Percentiles rank a stretch among this genome's conserved stretches.
Conservation (phyloP, 305 asterid genomes). For the Fraxinus angustifolia region DNA sequence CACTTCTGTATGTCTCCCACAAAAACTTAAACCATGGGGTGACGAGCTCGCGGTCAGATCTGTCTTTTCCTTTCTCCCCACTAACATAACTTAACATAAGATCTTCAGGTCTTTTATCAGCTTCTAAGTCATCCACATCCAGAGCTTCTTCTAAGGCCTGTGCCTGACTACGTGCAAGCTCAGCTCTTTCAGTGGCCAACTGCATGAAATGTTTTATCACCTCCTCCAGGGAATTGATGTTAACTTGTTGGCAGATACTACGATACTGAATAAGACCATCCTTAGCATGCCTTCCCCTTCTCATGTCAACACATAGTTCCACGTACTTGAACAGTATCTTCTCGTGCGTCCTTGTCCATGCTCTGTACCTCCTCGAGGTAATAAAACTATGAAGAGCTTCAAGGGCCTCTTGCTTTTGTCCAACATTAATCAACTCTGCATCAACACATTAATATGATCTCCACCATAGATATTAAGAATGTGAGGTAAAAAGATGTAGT, state of each 20-base stretch:
- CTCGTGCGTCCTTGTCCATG: conserved; percentile 91
- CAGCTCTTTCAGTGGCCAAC: conserved; percentile 85
- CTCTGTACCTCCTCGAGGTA: conserved; percentile 91
- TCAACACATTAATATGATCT: conserved; percentile 8
- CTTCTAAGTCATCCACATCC: conserved; percentile 92
- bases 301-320: conserved; percentile 95
- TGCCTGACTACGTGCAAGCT: conserved; percentile 79
- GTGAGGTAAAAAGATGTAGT: neutral
- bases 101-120: conserved; percentile 95
- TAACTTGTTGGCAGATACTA: conserved; percentile 91
- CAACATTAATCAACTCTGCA: conserved; percentile 95
- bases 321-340: conserved; percentile 86
- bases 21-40: conserved; percentile 98
- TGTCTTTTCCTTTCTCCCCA: conserved; percentile 95
- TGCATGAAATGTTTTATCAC: conserved; percentile 98
- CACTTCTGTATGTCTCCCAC: conserved; percentile 97
- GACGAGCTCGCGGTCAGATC: conserved; percentile 93
- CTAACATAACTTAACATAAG: conserved; percentile 94
- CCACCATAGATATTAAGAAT: neutral
- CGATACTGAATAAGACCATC: conserved; percentile 97
- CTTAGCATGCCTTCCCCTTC: conserved; percentile 94
- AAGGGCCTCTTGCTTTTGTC: conserved; percentile 91
- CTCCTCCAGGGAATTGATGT: conserved; percentile 83
- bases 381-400: conserved; percentile 91
- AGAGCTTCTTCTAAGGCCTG: conserved; percentile 87